Conservation (phyloP, 768 basidiomycete genomes). For the Podaxis sp. region DNA sequence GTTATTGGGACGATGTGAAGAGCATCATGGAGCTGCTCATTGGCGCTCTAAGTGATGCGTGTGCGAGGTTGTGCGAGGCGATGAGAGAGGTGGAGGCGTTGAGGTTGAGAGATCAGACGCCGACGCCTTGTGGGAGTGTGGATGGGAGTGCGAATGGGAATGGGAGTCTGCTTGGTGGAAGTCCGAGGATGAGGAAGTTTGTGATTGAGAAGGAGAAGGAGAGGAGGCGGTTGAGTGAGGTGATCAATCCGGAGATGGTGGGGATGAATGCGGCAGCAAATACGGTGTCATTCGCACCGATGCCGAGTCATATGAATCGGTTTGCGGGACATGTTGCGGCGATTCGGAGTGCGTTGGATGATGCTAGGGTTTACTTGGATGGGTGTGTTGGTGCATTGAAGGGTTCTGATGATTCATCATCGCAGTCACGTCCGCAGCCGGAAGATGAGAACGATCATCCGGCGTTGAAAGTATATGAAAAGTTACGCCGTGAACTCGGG, state of each 20-base stretch:
- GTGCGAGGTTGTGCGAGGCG: slow-evolving; percentile 58
- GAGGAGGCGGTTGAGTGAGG: slow-evolving; percentile 7
- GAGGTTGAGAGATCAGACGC: slow-evolving; percentile 48
- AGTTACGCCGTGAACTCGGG: slow-evolving; percentile 73
- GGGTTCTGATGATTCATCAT: slow-evolving; percentile 30
- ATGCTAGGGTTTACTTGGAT: slow-evolving; percentile 67
- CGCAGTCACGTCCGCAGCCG: slow-evolving; percentile 15
- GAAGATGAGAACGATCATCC: slow-evolving; percentile 30
- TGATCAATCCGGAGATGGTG: slow-evolving; percentile 11
- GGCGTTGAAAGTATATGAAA: slow-evolving; percentile 71
- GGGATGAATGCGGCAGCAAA: slow-evolving; percentile 13
- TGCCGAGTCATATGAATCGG: slow-evolving; percentile 64
- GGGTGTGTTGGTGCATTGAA: slow-evolving; percentile 60
- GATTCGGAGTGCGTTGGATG: slow-evolving; percentile 64
- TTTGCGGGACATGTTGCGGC: slow-evolving; percentile 75
- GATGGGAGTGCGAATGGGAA: background rate
- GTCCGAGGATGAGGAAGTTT: slow-evolving; percentile 9
- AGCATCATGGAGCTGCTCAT: slow-evolving; percentile 71
- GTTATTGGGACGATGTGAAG: slow-evolving; percentile 84
- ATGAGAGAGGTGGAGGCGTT: slow-evolving; percentile 58
- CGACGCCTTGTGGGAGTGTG: slow-evolving; percentile 30
- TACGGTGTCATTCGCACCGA: slow-evolving; percentile 63
- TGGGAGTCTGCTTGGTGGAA: background rate
- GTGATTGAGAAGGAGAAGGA: slow-evolving; percentile 9
- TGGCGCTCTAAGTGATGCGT: slow-evolving; percentile 63